phyloP scores from a whole-genome alignment of 352 stramenopile genomes.

The Phytophthora rubi region DNA sequence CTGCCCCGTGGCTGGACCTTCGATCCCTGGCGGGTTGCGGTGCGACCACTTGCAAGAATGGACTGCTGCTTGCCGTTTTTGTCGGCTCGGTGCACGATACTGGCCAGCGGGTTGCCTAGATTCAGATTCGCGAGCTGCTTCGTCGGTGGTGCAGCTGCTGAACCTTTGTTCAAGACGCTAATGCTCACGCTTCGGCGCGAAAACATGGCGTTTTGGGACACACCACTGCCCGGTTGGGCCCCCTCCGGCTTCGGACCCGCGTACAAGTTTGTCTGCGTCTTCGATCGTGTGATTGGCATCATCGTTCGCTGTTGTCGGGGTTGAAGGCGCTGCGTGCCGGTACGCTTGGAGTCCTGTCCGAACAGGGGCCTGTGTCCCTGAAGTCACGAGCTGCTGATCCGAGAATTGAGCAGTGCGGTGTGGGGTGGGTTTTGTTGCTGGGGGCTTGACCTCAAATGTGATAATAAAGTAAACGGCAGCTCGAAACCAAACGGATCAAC shows the following conservation, averaged over 20 bases:
- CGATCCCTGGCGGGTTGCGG: constrained; percentile 21
- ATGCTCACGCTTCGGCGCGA: constrained; percentile 62
- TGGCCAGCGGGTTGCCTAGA: constrained; percentile 50
- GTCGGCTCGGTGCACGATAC: constrained; percentile 63
- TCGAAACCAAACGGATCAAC: background rate
- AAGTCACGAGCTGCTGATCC: background rate
- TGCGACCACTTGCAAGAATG: constrained; percentile 4
- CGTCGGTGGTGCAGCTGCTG: constrained; percentile 28
- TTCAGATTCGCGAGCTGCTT: constrained; percentile 55
- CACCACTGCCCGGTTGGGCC: constrained; percentile 17
- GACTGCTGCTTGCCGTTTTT: constrained; percentile 55
- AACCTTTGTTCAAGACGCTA: constrained; percentile 34
- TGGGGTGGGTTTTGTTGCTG: constrained; percentile 3
- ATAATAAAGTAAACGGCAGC: constrained; percentile 11
- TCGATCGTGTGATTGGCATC: constrained; percentile 36
- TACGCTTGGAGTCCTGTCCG: constrained; percentile 10
- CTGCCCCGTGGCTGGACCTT: constrained; percentile 36
- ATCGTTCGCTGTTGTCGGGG: constrained; percentile 7
- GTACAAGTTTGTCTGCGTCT: constrained; percentile 31
- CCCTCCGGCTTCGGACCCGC: constrained; percentile 28
- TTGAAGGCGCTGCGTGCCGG: constrained; percentile 8
- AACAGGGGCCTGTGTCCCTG: constrained; percentile 1
- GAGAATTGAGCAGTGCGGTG: background rate
- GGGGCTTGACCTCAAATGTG: constrained; percentile 19
- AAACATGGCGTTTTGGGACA: constrained; percentile 70